phyloP scores from a whole-genome alignment of 345 rosid genomes.

The Tarenaya hassleriana region DNA sequence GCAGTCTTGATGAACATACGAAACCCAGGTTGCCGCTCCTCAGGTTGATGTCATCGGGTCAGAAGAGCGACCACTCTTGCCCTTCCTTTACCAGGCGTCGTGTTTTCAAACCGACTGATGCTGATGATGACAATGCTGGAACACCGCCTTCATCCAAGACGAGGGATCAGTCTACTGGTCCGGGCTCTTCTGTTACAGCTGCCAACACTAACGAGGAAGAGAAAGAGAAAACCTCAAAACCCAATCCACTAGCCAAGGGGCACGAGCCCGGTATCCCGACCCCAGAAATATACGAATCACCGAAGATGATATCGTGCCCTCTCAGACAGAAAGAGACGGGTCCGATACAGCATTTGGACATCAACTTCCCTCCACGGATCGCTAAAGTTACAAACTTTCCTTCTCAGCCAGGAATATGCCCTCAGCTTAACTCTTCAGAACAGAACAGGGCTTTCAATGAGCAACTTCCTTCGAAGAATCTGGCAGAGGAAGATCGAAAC shows the following conservation, averaged over 20 bases:
- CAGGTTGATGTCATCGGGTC: slow-evolving; percentile 85
- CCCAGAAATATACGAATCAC: slow-evolving; percentile 82
- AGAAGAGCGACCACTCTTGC: slow-evolving; percentile 81
- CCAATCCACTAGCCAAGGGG: slow-evolving; percentile 36
- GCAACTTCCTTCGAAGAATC: slow-evolving; percentile 13
- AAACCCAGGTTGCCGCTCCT: slow-evolving; percentile 85
- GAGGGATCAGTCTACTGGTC: slow-evolving; percentile 39
- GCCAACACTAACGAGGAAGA: slow-evolving; percentile 31
- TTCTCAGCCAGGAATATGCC: too few relatives aligned
- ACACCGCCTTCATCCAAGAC: slow-evolving; percentile 30
- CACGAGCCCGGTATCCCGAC: slow-evolving; percentile 79
- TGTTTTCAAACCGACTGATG: slow-evolving; percentile 67
- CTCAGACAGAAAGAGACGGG: slow-evolving; percentile 46
- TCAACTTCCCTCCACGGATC: slow-evolving; percentile 69
- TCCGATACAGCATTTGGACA: slow-evolving; percentile 73
- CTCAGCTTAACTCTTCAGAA: slow-evolving; percentile 29
- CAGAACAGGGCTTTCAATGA: slow-evolving; percentile 1
- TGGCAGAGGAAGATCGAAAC: slow-evolving; percentile 22
- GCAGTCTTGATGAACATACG: slow-evolving; percentile 75
- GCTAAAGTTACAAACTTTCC: slow-evolving; percentile 31
- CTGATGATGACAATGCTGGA: slow-evolving; percentile 36
- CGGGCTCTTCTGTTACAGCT: slow-evolving; percentile 34
- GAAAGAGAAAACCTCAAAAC: slow-evolving; percentile 37
- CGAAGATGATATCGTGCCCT: slow-evolving; percentile 60
- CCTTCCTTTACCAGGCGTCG: slow-evolving; percentile 74